These are phyloP conservation scores for Cutaneotrichosporon spelunceum DNA, from an alignment of 1,284 basidiomycete genomes.

Conservation along the genomic window DNA sequence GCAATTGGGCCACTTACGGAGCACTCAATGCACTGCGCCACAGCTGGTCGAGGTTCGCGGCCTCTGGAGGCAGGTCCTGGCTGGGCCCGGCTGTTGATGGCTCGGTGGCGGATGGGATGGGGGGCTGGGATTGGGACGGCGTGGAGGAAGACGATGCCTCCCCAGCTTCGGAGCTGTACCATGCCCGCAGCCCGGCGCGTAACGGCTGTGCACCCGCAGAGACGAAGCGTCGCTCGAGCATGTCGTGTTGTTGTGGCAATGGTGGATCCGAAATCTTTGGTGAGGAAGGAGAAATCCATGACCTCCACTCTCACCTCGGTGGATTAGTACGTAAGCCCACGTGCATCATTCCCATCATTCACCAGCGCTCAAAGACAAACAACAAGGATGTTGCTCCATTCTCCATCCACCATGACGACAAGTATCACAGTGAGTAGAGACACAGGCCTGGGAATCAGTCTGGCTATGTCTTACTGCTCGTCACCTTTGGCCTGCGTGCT, in stretches of 20 bases:
- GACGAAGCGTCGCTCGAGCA: constrained; percentile 1
- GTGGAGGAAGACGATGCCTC: background rate
- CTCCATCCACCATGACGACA: constrained; percentile 28
- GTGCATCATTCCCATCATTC: background rate
- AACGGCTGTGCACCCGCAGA: background rate
- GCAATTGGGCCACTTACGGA: constrained; percentile 11
- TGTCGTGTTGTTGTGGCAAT: background rate
- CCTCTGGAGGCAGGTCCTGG: background rate
- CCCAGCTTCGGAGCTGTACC: background rate
- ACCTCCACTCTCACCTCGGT: constrained; percentile 1
- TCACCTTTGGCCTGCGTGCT: too few species aligned
- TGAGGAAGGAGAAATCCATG: background rate
- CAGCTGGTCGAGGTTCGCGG: constrained; percentile 13
- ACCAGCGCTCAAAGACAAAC: background rate
- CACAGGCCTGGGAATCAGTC: background rate
- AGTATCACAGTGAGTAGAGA: constrained; percentile 30
- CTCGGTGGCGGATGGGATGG: background rate
- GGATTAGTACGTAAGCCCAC: background rate
- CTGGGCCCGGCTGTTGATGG: background rate
- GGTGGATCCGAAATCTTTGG: constrained; percentile 7
- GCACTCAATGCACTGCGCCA: constrained; percentile 22
- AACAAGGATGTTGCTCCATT: background rate
- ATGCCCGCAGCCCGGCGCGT: background rate
- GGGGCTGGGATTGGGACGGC: background rate
- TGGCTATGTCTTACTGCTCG: too few species aligned